Base-by-base conservation (phyloP, 148 eudicot genomes). In the Camellia granthamiana region DNA sequence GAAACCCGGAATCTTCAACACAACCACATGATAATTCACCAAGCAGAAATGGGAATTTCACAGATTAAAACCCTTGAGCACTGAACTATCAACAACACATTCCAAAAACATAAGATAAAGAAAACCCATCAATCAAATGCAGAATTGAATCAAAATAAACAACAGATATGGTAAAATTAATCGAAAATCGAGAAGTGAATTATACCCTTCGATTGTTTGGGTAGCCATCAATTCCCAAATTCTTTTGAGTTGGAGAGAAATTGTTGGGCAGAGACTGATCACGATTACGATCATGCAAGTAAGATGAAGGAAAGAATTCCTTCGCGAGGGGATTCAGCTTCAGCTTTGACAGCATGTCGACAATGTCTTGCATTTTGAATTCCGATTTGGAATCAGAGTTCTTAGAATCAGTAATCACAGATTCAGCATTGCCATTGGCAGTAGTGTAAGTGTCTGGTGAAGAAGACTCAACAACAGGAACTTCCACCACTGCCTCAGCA, bases 311-410 rank as follows among this genome's bases (percentile, higher is more conserved):
- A 7, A 93, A 68, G 75, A 94, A 94, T 84, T 94, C 98, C 79
- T 91, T 87, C 19, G 97, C 98, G 92, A 91, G 75, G 15, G 97
- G 98, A 85, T 94, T 94, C 87, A 89, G 55, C 84, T 85, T 87
- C 74, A 94, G 85, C 77, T 91, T 90, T 21, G 97, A 89, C 69
- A 94, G 77, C 83, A 88, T 80, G 12, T 91, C 95, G 61, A 86
- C 93, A 54, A 92, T 80, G 74, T 88, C 91, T 60, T 91, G 84
- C 54, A 92, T 91, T 82, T 90, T 79, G 52, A 85, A 82, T 75
- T 94, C 93, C 15, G 92, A 84, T 85, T 92, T 88, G 14, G 87
- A 79, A 80, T 92, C 88, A 64, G 85, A 84, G 69, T 72, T 81
- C 47, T 83, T 76, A 65, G 81, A 83, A 84, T 71, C 86, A 81